Percentiles rank a stretch among this genome's conserved stretches.
Conservation (phyloP, 2,329 filamentous ascomycete species). For the Verticillium nubilum region DNA sequence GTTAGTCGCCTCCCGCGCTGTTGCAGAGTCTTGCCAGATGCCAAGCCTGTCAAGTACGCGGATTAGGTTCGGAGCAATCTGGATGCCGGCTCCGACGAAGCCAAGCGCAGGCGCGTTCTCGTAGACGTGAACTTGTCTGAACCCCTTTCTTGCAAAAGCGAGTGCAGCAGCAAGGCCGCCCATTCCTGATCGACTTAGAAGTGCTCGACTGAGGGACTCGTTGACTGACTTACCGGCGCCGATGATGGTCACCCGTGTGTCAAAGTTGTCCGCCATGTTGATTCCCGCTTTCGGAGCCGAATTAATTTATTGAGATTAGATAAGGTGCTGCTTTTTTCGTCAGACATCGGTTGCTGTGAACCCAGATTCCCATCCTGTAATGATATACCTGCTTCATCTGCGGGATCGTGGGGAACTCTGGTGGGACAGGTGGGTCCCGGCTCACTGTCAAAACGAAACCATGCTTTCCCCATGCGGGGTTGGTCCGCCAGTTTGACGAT, state of each 20-base stretch:
- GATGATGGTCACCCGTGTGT: constrained; percentile 8
- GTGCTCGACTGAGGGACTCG: too few relatives aligned
- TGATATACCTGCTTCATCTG: neutral
- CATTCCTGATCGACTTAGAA: constrained; percentile 52
- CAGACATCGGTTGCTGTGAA: neutral
- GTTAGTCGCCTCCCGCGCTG: constrained; percentile 65
- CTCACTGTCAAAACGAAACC: too few relatives aligned
- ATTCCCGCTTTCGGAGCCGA: neutral
- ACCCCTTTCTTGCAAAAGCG: constrained; percentile 69
- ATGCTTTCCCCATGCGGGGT: neutral
- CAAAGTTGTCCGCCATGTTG: constrained; percentile 23
- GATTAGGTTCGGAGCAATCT: constrained; percentile 76
- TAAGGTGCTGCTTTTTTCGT: too few relatives aligned
- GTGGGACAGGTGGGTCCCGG: neutral
- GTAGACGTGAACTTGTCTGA: constrained; percentile 66
- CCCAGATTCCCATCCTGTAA: neutral
- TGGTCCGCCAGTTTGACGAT: too few relatives aligned
- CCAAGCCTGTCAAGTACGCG: constrained; percentile 67
- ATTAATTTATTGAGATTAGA: too few relatives aligned
- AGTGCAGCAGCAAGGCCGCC: constrained; percentile 68
- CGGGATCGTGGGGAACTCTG: neutral
- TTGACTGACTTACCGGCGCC: neutral
- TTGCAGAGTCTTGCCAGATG: constrained; percentile 56
- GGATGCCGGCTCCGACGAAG: constrained; percentile 79
- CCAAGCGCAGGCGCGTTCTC: constrained; percentile 68